Conservation (phyloP, 208 protist species). For the Trichomonas vaginalis region DNA sequence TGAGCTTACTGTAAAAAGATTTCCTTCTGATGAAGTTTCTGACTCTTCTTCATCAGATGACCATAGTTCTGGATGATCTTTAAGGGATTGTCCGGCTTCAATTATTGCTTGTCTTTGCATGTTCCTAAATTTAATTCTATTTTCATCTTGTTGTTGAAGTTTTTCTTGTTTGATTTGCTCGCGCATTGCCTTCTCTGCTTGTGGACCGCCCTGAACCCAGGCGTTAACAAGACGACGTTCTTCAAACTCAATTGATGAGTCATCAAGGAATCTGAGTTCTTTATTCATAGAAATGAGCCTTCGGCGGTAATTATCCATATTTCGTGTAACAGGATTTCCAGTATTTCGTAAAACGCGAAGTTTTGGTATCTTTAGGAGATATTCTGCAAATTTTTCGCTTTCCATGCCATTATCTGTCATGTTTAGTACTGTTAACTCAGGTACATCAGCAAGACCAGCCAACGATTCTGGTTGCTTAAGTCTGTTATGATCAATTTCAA, state of each 20-base stretch:
- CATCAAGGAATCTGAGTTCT: conserved; percentile 39
- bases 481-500: conserved; percentile 50
- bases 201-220: conserved; percentile 8
- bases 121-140: neutral
- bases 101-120: neutral
- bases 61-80: neutral
- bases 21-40: neutral
- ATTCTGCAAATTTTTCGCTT: conserved; percentile 42
- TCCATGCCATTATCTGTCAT: conserved; percentile 65
- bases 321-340: conserved; percentile 52
- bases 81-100: neutral
- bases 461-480: conserved; percentile 43
- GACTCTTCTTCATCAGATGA: neutral
- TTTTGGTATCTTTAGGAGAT: conserved; percentile 53
- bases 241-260: conserved; percentile 37
- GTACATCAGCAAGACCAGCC: conserved; percentile 43
- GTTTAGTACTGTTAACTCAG: conserved; percentile 61
- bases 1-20: neutral
- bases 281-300: conserved; percentile 37
- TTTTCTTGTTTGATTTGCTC: conserved; percentile 16
- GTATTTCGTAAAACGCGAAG: conserved; percentile 56
- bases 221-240: conserved; percentile 30
- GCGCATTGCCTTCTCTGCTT: neutral
- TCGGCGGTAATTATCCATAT: conserved; percentile 55
- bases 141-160: neutral